Percentiles rank a stretch among this genome's conserved stretches.
phyloP scores from a whole-genome alignment of 83 land plant species.

The Isoetes engelmannii region DNA sequence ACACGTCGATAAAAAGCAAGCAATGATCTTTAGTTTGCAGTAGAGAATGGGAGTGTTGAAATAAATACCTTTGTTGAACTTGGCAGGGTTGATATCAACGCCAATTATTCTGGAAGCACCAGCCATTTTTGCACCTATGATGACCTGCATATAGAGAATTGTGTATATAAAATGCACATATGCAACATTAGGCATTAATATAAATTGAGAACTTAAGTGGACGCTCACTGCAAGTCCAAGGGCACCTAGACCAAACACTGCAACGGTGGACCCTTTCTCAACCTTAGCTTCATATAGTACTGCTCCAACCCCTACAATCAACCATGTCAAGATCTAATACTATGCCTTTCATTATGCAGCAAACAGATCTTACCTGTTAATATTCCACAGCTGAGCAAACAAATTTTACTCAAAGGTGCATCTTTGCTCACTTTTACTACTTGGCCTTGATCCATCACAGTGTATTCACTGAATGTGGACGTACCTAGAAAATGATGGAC shows the following conservation, averaged over 20 bases:
- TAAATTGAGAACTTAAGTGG: not conserved
- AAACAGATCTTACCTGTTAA: slow-evolving; percentile 21
- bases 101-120: slow-evolving; percentile 72
- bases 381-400: slow-evolving; percentile 34
- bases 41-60: too few relatives aligned
- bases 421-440: slow-evolving; percentile 32
- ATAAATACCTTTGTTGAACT: slow-evolving; percentile 46
- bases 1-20: too few relatives aligned
- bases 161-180: not conserved
- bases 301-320: slow-evolving; percentile 17
- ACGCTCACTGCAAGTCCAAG: slow-evolving; percentile 25
- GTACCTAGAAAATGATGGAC: slow-evolving; percentile 20
- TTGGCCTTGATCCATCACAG: slow-evolving; percentile 31
- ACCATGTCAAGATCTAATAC: slow-evolving; percentile 19
- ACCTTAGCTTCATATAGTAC: slow-evolving; percentile 19
- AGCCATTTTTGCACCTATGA: slow-evolving; percentile 57
- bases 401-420: slow-evolving; percentile 32
- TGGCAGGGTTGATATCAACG: slow-evolving; percentile 57
- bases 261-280: slow-evolving; percentile 14
- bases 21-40: too few relatives aligned
- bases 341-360: too few relatives aligned
- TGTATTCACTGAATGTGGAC: slow-evolving; percentile 42
- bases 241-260: slow-evolving; percentile 24
- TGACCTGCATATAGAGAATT: slow-evolving; percentile 45
- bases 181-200: not conserved